These are phyloP conservation scores for Hyaloscypha hepaticicola DNA, from an alignment of 495 filamentous ascomycete genomes.

Conservation along the genomic window DNA sequence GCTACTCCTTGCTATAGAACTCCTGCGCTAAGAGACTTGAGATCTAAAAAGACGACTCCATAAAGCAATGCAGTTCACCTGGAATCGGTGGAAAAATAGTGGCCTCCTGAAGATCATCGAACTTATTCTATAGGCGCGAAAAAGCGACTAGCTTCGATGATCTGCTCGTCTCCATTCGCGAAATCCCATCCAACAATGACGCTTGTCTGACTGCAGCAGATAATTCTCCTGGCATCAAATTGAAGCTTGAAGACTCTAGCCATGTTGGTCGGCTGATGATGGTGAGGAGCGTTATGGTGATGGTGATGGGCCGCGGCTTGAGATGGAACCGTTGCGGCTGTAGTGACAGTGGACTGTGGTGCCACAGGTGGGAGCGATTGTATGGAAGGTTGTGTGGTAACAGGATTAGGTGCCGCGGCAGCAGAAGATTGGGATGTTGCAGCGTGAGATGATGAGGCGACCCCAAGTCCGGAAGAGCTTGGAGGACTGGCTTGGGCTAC, in stretches of 20 bases:
- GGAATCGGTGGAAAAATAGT: neutral
- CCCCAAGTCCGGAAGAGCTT: conserved; percentile 9
- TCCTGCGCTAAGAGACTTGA: neutral
- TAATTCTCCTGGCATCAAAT: conserved; percentile 90
- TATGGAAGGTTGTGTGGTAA: conserved; percentile 23
- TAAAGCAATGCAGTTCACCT: neutral
- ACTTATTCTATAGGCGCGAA: conserved; percentile 57
- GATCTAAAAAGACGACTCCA: neutral
- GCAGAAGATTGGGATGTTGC: neutral
- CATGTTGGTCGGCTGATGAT: conserved; percentile 39
- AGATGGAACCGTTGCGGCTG: conserved; percentile 24
- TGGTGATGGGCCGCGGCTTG: conserved; percentile 10
- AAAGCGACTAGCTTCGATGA: conserved; percentile 78
- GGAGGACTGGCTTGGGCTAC: neutral
- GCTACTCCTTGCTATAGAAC: neutral
- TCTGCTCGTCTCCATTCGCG: conserved; percentile 80
- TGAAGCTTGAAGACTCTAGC: conserved; percentile 95
- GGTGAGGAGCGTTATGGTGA: conserved; percentile 22
- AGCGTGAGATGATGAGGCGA: conserved; percentile 1
- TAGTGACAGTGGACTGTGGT: conserved; percentile 15
- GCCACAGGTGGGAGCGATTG: conserved; percentile 20
- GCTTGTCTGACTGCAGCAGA: conserved; percentile 88
- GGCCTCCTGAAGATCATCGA: neutral
- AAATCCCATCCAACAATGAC: conserved; percentile 98
- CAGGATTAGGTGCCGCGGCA: neutral